Base-by-base conservation (phyloP, 2,329 filamentous ascomycete species). In the Magnaporthiopsis incrustans region DNA sequence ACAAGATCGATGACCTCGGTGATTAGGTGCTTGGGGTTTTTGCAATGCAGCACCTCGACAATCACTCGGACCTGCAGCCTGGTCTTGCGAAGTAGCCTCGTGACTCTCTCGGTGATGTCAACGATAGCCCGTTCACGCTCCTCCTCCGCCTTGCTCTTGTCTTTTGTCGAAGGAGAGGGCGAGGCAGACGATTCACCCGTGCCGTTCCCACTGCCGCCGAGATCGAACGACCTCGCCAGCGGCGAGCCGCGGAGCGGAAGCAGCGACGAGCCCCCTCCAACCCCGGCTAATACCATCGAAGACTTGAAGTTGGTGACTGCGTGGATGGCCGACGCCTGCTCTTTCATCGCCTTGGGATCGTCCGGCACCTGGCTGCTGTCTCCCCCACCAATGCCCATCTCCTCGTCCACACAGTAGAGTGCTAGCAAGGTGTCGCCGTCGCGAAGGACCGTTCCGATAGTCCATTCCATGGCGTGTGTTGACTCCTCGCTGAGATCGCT, bases 31-130 rank as follows among this genome's bases (percentile, higher is more conserved):
- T 95, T 94, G 4, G 95, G 92, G 72, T 91, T 97, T 82, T 97
- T 98, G 87, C 95, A 98, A 77, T 98, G 95, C 69, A 99, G 89
- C 33, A 98, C 94, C 77, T 99, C 95, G 44, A 99, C 89, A 62
- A 97, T 92, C 60, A 97, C 90, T 65, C 92, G 87, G 61, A 97
- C 93, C 74, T 99, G 94, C 65, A 99, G 80, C 68, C 90, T 86
- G 0, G 95, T 99, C 81, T 96, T 97, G 66, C 94, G 85, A 66
- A 99, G 78, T 59, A 98, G 79, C 68, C 89, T 90, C n/a, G 95
- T 85, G 63, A 96, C 91, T 44, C 89, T 86, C 64, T 94, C 86
- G 1, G 91, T 93, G 66, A 99, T 92, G 65, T 89, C 86, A 67
- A 92, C 86, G n/a, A 94, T 86, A 0, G 92, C 92, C 69, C 87